Base-by-base conservation (phyloP, 2,329 filamentous ascomycete species). In the Juglanconis sp. region DNA sequence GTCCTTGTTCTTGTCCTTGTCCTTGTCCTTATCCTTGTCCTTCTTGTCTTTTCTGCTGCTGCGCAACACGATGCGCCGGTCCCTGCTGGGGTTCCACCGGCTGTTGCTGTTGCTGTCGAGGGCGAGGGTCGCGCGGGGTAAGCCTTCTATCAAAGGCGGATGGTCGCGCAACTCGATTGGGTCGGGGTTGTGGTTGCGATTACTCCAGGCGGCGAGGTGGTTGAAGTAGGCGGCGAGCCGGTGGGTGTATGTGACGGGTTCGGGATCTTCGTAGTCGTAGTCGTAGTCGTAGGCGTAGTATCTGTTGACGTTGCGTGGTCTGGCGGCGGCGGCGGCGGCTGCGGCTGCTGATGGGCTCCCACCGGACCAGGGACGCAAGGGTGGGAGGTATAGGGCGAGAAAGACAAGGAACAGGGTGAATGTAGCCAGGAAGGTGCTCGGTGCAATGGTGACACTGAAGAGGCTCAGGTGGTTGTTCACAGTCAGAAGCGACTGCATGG, bases 401-500 rank as follows among this genome's bases (percentile, higher is more conserved):
- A 85, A 83, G 69, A 80, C 74, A 65, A 85, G 74, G 53, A 76
- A 68, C 35, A 86, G 67, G 60, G 76, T 72, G 63, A 85, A 68
- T 34, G 78, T 77, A 62, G 81, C 80, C 66, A 86, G 74, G 69
- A 81, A 86, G 59, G 82, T 83, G 71, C 81, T 81, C 31, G 84
- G 83, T 46, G 83, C 81, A 71, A 86, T 80, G 67, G 76, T 81
- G 68, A 87, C 76, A 73, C 79, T 86, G 70, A 87, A 70, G 66
- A 87, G 78, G 60, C 82, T 83, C 70, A 86, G 78, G 79, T 85
- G 81, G 73, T 83, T 86, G 74, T 85, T 83, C 65, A 86, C 79
- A 56, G 82, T 82, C 66, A 87, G 74, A 71, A 86, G 76, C 61
- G 83, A 83, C 76, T 79, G 80, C 83, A 86, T 85, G 69, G 74